phyloP scores from a whole-genome alignment of 2,329 filamentous ascomycete species.

The Nakataea oryzae region DNA sequence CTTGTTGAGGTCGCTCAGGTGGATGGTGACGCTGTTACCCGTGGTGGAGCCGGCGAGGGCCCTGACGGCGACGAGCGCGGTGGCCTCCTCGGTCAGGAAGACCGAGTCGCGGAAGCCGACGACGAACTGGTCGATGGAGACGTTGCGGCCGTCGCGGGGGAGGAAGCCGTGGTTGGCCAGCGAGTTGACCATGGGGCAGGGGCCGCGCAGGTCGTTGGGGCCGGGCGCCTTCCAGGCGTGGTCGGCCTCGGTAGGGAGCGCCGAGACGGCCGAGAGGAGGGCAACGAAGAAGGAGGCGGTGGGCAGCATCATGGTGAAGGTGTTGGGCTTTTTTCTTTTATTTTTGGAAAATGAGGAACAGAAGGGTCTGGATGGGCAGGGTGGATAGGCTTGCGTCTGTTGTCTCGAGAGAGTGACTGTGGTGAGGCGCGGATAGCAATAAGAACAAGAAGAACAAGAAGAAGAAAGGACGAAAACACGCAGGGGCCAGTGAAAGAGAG shows the following conservation, averaged over 20 bases:
- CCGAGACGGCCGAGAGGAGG: neutral
- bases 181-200: conserved; percentile 41
- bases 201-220: conserved; percentile 13
- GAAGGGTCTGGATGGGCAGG: neutral
- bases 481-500: neutral
- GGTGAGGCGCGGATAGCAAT: neutral
- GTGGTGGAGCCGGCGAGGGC: conserved; percentile 30
- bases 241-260: neutral
- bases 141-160: conserved; percentile 30
- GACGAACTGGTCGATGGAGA: conserved; percentile 25
- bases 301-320: neutral
- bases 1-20: conserved; percentile 17
- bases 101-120: conserved; percentile 26
- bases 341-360: neutral
- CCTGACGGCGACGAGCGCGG: conserved; percentile 27
- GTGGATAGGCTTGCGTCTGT: neutral
- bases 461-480: neutral
- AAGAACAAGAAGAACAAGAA: no score
- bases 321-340: no score
- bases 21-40: conserved; percentile 28
- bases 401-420: neutral
- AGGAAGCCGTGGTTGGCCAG: conserved; percentile 40
- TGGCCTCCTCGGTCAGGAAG: conserved; percentile 31
- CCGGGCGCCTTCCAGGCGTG: neutral
- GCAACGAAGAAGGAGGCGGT: neutral